These are phyloP conservation scores for Suillus decipiens DNA, from an alignment of 768 basidiomycete genomes.

Conservation along the genomic window DNA sequence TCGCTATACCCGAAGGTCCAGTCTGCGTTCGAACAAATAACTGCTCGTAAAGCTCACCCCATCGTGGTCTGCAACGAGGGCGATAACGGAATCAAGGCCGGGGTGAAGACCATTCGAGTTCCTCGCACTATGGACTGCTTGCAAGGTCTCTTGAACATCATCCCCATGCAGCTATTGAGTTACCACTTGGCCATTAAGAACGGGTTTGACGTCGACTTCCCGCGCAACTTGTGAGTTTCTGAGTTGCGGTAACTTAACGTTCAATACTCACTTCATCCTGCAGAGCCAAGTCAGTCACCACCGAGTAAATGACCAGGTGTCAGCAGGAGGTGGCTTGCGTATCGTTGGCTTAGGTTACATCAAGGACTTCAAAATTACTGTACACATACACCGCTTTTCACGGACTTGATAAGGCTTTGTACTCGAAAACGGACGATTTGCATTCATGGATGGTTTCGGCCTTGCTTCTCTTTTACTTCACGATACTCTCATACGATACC, in stretches of 20 bases:
- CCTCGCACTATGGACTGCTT: conserved; percentile 93
- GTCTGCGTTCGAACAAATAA: conserved; percentile 94
- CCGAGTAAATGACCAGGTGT: conserved; percentile 48
- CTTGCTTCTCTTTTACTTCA: too few species aligned
- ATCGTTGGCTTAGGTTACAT: too few species aligned
- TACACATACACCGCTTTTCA: too few species aligned
- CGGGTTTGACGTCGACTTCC: conserved; percentile 98
- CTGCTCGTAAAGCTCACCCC: conserved; percentile 93
- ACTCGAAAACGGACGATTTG: too few species aligned
- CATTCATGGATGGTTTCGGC: too few species aligned
- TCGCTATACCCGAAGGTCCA: conserved; percentile 98
- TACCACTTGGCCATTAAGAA: conserved; percentile 96
- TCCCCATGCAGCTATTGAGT: conserved; percentile 92
- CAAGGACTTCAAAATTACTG: too few species aligned
- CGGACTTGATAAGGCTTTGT: too few species aligned
- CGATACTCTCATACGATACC: too few species aligned
- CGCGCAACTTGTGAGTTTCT: conserved; percentile 81
- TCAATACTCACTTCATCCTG: conserved; percentile 14
- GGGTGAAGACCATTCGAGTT: conserved; percentile 88
- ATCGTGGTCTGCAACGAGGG: conserved; percentile 96
- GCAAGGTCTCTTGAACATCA: conserved; percentile 95
- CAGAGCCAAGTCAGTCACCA: conserved; percentile 78
- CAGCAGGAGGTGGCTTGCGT: too few species aligned
- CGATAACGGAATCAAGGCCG: conserved; percentile 74
- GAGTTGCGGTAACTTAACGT: conserved; percentile 8